phyloP scores from a whole-genome alignment of 1,139 yeast species.

The Hyphopichia wangnamkhiaoensis region DNA sequence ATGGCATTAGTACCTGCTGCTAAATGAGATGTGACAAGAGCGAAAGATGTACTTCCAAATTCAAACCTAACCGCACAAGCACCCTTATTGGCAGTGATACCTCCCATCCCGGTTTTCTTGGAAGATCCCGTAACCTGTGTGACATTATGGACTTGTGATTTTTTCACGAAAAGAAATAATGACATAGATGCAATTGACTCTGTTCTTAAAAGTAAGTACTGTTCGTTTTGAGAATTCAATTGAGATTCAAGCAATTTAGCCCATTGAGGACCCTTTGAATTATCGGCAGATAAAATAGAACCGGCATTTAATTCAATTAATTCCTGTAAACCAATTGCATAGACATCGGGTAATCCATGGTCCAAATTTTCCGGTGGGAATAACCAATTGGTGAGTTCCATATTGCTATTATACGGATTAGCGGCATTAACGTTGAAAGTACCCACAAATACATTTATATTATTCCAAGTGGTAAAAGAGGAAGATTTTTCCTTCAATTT shows the following conservation, averaged over 20 bases:
- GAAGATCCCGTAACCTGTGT: slow-evolving; percentile 77
- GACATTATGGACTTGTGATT: slow-evolving; percentile 58
- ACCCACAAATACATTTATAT: slow-evolving; percentile 72
- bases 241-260: slow-evolving; percentile 57
- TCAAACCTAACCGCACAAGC: slow-evolving; percentile 84
- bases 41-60: slow-evolving; percentile 75
- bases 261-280: slow-evolving; percentile 65
- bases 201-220: slow-evolving; percentile 40
- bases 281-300: slow-evolving; percentile 71
- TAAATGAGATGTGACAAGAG: slow-evolving; percentile 86
- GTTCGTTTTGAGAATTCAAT: slow-evolving; percentile 44
- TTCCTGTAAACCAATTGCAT: slow-evolving; percentile 90
- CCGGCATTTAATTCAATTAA: slow-evolving; percentile 89
- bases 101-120: slow-evolving; percentile 88
- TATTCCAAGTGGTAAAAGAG: slow-evolving; percentile 62
- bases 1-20: slow-evolving; percentile 90
- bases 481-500: slow-evolving; percentile 51
- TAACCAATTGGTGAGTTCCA: slow-evolving; percentile 65
- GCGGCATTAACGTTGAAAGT: slow-evolving; percentile 88
- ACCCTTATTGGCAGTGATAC: slow-evolving; percentile 90
- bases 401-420: slow-evolving; percentile 25
- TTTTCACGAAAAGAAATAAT: slow-evolving; percentile 35
- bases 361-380: slow-evolving; percentile 66
- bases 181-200: slow-evolving; percentile 50
- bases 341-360: slow-evolving; percentile 58